Conservation (phyloP, 2,329 filamentous ascomycete species). For the Pleomassaria siparia region DNA sequence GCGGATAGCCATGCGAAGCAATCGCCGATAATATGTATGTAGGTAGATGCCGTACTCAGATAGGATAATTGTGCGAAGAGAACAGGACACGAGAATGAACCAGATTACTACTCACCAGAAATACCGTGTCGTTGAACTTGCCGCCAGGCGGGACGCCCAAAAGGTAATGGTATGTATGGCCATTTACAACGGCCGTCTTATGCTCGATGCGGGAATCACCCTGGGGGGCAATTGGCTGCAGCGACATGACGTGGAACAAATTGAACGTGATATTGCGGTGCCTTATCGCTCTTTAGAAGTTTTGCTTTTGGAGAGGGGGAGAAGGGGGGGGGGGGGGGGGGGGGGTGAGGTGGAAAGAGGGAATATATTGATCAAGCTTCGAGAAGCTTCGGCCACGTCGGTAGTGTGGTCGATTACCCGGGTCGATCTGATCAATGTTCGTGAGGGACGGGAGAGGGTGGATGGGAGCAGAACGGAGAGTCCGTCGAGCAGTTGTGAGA, state of each 20-base stretch:
- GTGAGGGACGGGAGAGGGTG: no score
- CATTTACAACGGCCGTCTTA: constrained; percentile 64
- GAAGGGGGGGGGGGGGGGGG: constrained; percentile 2
- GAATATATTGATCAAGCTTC: constrained; percentile 6
- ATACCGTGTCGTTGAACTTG: constrained; percentile 54
- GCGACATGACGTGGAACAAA: constrained; percentile 46
- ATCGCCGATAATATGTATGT: constrained; percentile 1
- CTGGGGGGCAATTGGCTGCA: constrained; percentile 63
- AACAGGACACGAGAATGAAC: not conserved
- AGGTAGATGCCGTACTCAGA: not conserved
- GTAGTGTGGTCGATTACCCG: constrained; percentile 2
- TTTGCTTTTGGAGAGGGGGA: constrained; percentile 8
- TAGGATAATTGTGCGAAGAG: not conserved
- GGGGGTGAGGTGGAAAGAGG: not conserved
- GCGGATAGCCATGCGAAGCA: not conserved
- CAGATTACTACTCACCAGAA: constrained; percentile 49
- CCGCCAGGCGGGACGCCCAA: constrained; percentile 50
- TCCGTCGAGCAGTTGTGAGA: no score
- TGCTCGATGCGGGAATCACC: constrained; percentile 68
- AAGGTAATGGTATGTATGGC: constrained; percentile 68
- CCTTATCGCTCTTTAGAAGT: constrained; percentile 10
- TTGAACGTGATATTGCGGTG: not conserved
- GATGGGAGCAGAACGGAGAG: no score
- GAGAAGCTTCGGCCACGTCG: not conserved
- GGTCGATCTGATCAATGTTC: not conserved